Evolutionary conservation across 2,329 filamentous ascomycete species (phyloP).

Genomic region (Aspergillus vadensis): DNA sequence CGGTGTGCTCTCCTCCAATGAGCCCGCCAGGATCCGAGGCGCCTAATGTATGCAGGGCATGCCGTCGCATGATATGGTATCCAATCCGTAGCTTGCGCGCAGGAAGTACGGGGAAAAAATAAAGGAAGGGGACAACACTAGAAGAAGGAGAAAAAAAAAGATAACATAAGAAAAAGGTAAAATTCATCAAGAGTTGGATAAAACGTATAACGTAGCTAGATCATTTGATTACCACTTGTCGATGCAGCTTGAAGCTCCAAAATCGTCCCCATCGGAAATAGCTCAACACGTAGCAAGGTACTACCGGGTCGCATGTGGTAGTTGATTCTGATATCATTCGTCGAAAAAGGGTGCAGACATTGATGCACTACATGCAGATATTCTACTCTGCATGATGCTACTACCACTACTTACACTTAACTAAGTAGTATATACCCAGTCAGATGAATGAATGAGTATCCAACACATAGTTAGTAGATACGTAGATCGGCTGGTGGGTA

Average conservation of each 20-base stretch:
- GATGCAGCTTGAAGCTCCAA: background rate
- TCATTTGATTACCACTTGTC: background rate
- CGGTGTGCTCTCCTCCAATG: conserved; percentile 2
- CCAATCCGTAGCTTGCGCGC: conserved; percentile 14
- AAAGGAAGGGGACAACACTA: background rate
- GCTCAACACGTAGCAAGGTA: background rate
- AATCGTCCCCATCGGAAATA: background rate
- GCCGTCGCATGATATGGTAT: conserved; percentile 19
- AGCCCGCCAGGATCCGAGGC: conserved; percentile 4
- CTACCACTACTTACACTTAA: background rate
- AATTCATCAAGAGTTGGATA: background rate
- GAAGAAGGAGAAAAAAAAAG: too few species aligned
- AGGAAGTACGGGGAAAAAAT: background rate
- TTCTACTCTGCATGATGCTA: background rate
- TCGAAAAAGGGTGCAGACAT: background rate
- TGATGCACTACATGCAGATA: background rate
- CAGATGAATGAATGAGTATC: background rate
- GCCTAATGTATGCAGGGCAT: conserved; percentile 19
- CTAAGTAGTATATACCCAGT: background rate
- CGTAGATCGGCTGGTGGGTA: conserved; percentile 2
- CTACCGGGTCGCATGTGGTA: background rate
- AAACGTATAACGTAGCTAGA: background rate
- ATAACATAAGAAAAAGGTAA: background rate
- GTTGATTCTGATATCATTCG: conserved; percentile 1
- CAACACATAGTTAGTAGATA: background rate